phyloP scores from a whole-genome alignment of 495 filamentous ascomycete genomes.

The Neurospora discreta region DNA sequence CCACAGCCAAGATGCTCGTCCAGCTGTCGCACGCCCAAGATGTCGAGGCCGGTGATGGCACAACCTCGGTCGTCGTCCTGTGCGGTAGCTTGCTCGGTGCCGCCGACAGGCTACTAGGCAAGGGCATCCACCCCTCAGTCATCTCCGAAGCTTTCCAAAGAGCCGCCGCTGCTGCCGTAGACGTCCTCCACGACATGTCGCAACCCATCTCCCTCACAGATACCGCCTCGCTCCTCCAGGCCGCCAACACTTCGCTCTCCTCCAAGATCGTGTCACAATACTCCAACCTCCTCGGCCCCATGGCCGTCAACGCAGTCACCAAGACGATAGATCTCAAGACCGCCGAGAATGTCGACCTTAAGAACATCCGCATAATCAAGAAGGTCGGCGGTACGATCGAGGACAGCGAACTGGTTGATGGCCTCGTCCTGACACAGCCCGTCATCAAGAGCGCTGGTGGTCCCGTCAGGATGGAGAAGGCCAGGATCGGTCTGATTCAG shows the following conservation, averaged over 20 bases:
- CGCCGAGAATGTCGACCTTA: conserved; percentile 90
- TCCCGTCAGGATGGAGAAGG: conserved; percentile 91
- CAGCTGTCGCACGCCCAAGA: conserved; percentile 95
- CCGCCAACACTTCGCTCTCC: conserved; percentile 91
- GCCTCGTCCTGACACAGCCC: conserved; percentile 81
- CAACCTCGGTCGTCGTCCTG: conserved; percentile 96
- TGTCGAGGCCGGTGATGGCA: conserved; percentile 96
- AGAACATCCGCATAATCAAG: conserved; percentile 94
- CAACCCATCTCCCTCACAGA: conserved; percentile 85
- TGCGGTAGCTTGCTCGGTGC: conserved; percentile 88
- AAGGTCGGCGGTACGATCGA: conserved; percentile 98
- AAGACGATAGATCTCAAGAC: conserved; percentile 92
- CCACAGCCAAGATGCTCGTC: conserved; percentile 96
- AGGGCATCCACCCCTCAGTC: conserved; percentile 94
- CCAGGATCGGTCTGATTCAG: conserved; percentile 90
- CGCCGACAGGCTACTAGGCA: conserved; percentile 76
- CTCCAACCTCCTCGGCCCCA: conserved; percentile 81
- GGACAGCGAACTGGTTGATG: conserved; percentile 94
- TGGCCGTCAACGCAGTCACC: conserved; percentile 92
- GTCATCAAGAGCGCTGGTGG: conserved; percentile 91
- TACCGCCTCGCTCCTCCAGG: conserved; percentile 81
- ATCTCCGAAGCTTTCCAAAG: conserved; percentile 97
- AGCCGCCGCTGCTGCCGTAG: conserved; percentile 75
- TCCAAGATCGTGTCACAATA: conserved; percentile 98
- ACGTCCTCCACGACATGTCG: conserved; percentile 90